Evolutionary conservation across 768 basidiomycete species (phyloP), one percentile per base, ranked within the genome.

Genomic region (Russula dissimulans): DNA sequence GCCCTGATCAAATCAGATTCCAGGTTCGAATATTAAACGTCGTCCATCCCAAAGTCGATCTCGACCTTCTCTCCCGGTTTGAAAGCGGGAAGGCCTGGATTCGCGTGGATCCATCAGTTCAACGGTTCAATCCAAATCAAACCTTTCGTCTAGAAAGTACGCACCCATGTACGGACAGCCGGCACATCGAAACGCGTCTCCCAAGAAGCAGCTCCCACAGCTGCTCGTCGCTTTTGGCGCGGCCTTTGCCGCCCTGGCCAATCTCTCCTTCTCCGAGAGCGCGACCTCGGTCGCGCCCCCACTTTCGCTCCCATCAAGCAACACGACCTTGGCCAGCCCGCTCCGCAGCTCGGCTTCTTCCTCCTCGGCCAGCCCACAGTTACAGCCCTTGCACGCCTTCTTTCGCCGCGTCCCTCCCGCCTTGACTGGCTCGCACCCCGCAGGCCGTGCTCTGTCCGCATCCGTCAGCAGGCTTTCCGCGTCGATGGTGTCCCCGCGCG

Each of bases 41-140:
- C 93, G 71, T 95, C 93, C 85, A 89, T 90, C 53, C 80, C 82
- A 62, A 94, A 80, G 69, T 88, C 82, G 61, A 95, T 90, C 77
- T 92, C 87, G 31, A 99, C 93, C 76, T 97, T 95, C 77, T 98
- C 93, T 57, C 97, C 97, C 2, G 97, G 95, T 72, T 95, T 90
- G 78, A 99, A 98, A 12, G 95, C 92, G 48, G 97, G 97, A 32
- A 98, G 81, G 66, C 97, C 95, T 97, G 67, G n/a, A 45, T 34
- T 12, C n/a, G 43, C 34, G 14, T 14, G 12, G 41, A 57, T 14
- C 44, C 18, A 50, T 61, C 26, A 63, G 61, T 42, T 57, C 38
- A 0, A 17, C 22, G 14, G 14, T 12, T 11, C 9, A 1, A 38
- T 9, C 17, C n/a, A 14, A 18, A 29, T 26, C 22, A 10, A 36